Evolutionary conservation across 805 yeast species (phyloP).

Genomic region (Ogataea populi-albae): DNA sequence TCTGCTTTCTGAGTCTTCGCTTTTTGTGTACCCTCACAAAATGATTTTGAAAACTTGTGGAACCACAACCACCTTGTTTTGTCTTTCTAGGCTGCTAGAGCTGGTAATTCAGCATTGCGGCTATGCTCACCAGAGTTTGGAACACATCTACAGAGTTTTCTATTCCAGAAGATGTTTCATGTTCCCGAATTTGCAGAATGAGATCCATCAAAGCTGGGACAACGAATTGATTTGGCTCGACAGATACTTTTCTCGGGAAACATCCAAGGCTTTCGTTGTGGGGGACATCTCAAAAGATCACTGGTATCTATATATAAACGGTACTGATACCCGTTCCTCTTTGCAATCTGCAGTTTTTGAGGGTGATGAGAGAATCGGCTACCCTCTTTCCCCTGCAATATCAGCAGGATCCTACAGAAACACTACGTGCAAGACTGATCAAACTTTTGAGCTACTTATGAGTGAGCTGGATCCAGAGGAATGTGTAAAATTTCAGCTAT

Average conservation of each 20-base stretch:
- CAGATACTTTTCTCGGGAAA: slow-evolving; percentile 57
- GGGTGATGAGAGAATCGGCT: slow-evolving; percentile 9
- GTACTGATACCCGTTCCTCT: slow-evolving; percentile 24
- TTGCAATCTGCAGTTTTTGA: background rate
- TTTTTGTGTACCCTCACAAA: slow-evolving; percentile 86
- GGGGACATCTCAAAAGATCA: slow-evolving; percentile 81
- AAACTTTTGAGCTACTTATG: slow-evolving; percentile 88
- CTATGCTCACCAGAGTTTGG: slow-evolving; percentile 35
- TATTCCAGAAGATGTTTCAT: slow-evolving; percentile 90
- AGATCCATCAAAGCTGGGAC: slow-evolving; percentile 82
- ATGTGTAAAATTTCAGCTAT: slow-evolving; percentile 52
- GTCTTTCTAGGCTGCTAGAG: slow-evolving; percentile 63
- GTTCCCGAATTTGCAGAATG: slow-evolving; percentile 84
- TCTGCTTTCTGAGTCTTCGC: slow-evolving; percentile 81
- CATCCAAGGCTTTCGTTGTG: slow-evolving; percentile 64
- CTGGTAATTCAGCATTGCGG: slow-evolving; percentile 40
- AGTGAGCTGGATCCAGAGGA: slow-evolving; percentile 64
- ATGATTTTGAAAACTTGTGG: slow-evolving; percentile 92
- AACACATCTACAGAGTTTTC: slow-evolving; percentile 58
- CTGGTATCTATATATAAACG: slow-evolving; percentile 84
- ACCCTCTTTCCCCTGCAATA: slow-evolving; percentile 24
- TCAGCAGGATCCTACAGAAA: slow-evolving; percentile 9
- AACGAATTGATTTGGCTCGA: slow-evolving; percentile 73
- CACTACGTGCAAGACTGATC: slow-evolving; percentile 31
- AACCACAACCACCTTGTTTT: slow-evolving; percentile 84